Percentiles rank a stretch among this genome's conserved stretches.
These are phyloP conservation scores for Volvariella surrecta DNA, from an alignment of 1,284 basidiomycete species.

Conservation along the genomic window DNA sequence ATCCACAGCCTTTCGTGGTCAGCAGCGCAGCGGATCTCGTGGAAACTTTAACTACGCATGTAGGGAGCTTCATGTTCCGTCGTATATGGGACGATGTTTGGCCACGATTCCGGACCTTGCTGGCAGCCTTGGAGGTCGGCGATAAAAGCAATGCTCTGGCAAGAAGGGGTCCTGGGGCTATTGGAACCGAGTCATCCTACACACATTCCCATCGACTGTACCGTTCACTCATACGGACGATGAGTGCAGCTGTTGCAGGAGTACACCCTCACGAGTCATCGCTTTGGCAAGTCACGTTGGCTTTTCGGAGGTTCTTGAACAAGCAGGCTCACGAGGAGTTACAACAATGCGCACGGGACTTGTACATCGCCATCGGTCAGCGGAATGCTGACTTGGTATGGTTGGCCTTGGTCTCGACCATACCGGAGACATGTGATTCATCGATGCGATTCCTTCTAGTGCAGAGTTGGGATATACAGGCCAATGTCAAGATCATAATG, in stretches of 20 bases:
- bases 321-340: conserved; percentile 61
- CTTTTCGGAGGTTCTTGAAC: conserved; percentile 71
- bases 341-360: conserved; percentile 50
- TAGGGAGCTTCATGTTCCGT: conserved; percentile 77
- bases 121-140: conserved; percentile 47
- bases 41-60: conserved; percentile 55
- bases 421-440: conserved; percentile 27
- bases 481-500: conserved; percentile 44
- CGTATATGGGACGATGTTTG: conserved; percentile 85
- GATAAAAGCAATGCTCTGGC: conserved; percentile 61
- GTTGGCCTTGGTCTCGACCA: conserved; percentile 60
- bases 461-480: conserved; percentile 50
- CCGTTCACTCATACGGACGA: conserved; percentile 61
- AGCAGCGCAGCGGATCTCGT: conserved; percentile 65
- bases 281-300: conserved; percentile 71
- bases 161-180: conserved; percentile 36
- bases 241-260: conserved; percentile 52
- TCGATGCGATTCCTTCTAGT: conserved; percentile 44
- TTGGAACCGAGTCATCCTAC: conserved; percentile 64
- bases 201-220: conserved; percentile 74
- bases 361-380: conserved; percentile 54
- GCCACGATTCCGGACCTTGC: conserved; percentile 66
- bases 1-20: conserved; percentile 71
- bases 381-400: conserved; percentile 78
- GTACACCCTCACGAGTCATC: conserved; percentile 64